Evolutionary conservation across 129 eudicot genomes (phyloP).

Genomic region (Chrysanthemum makinoi): DNA sequence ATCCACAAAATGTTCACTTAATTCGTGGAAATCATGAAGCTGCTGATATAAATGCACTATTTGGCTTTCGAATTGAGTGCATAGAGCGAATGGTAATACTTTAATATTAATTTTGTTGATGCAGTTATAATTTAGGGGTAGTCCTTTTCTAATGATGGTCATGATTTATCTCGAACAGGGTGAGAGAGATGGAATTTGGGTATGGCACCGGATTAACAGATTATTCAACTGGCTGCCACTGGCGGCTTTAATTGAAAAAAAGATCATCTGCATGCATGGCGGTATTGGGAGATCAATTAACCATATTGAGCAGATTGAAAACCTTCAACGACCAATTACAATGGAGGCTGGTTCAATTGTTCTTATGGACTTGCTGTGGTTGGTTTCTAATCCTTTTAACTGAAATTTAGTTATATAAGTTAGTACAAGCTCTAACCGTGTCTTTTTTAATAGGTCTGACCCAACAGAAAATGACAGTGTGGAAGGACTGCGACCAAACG

Average conservation of each 20-base stretch:
- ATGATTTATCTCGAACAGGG: constrained; percentile 51
- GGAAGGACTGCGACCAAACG: constrained; percentile 96
- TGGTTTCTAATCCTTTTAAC: constrained; percentile 24
- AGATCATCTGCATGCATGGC: constrained; percentile 97
- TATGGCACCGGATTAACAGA: constrained; percentile 95
- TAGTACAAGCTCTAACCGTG: constrained; percentile 2
- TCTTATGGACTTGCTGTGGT: constrained; percentile 98
- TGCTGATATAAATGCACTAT: constrained; percentile 98
- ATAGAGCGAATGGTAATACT: constrained; percentile 93
- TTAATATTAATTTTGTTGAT: not conserved
- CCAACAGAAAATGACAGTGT: constrained; percentile 98
- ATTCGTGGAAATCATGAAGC: constrained; percentile 99
- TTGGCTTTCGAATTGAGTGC: constrained; percentile 97
- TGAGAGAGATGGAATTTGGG: constrained; percentile 98
- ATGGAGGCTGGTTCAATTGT: constrained; percentile 99
- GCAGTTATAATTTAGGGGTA: not conserved
- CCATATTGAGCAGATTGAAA: constrained; percentile 91
- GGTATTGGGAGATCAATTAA: constrained; percentile 97
- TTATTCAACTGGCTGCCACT: constrained; percentile 94
- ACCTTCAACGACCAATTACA: constrained; percentile 90
- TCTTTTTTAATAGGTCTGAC: constrained; percentile 67
- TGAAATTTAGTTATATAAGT: not conserved
- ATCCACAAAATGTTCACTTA: constrained; percentile 82
- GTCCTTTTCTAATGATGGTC: constrained; percentile 1
- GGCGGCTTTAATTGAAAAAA: constrained; percentile 95